Evolutionary conservation across 768 basidiomycete genomes (phyloP), one percentile per base, ranked within the genome.

Genomic region (Filobasidium wieringae): DNA sequence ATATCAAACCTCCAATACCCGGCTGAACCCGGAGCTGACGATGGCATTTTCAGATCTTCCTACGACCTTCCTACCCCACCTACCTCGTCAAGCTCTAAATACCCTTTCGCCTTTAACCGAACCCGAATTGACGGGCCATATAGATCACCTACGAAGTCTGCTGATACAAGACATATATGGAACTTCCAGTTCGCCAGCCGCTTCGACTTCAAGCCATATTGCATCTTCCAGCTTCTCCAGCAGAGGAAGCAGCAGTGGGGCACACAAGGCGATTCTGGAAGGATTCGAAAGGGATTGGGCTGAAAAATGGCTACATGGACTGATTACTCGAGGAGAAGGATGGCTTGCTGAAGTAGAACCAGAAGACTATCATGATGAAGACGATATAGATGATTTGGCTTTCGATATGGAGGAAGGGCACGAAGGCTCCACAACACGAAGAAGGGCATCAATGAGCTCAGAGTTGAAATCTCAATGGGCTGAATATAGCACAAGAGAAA

Each of bases 241-340:
- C 29, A 17, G 15, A 49, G 24, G 4, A 3, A 17, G 19, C 5
- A 24, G 7, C 47, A 49, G 7, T 26, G 17, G 3, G 4, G 29
- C 17, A 2, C 5, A 24, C 15, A 14, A 49, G 4, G 24, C 17
- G 15, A 17, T 26, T 7, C 58, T 70, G 14, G 70, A 72, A 40
- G 65, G 65, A 8, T 73, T 73, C 36, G 72, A 73, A 52, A 31
- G 70, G 24, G 68, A 70, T 9, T 73, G 72, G 72, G 60, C 70
- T 8, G 69, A 71, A 50, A 67, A 67, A 55, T 73, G 72, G 72
- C 59, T 73, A 17, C 60, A 63, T 32, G 68, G 69, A 1, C 50
- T 73, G 0, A 61, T 73, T 2, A 41, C 69, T 15, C 57, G 72
- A 9, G 59, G 68, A 17, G 69, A 73, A 55, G 63, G 63, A 0